phyloP scores from a whole-genome alignment of 352 stramenopile genomes.

The Globisporangium recalcitrans region DNA sequence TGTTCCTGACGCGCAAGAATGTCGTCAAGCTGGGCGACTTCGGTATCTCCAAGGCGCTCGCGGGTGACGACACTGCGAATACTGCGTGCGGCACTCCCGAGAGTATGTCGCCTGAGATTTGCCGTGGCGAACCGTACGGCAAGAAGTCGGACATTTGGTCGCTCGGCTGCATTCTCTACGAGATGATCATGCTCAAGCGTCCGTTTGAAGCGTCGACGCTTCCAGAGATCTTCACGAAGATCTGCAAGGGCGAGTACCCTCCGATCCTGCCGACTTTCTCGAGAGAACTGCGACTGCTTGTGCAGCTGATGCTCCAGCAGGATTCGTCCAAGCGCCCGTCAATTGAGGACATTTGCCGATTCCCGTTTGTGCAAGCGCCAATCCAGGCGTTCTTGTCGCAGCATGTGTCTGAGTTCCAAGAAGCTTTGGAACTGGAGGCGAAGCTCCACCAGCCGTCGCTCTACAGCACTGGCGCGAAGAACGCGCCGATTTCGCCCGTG shows the following conservation, averaged over 20 bases:
- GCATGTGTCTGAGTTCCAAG: slow-evolving; percentile 83
- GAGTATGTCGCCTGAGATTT: slow-evolving; percentile 89
- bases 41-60: slow-evolving; percentile 83
- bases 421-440: slow-evolving; percentile 81
- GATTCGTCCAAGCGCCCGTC: slow-evolving; percentile 80
- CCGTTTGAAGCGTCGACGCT: slow-evolving; percentile 82
- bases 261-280: slow-evolving; percentile 74
- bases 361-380: slow-evolving; percentile 78
- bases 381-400: slow-evolving; percentile 84
- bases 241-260: slow-evolving; percentile 83
- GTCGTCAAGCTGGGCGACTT: slow-evolving; percentile 88
- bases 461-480: slow-evolving; percentile 37
- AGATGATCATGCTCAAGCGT: slow-evolving; percentile 86
- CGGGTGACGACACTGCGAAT: slow-evolving; percentile 72
- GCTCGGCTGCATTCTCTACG: slow-evolving; percentile 86
- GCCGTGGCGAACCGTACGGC: slow-evolving; percentile 78
- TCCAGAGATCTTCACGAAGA: slow-evolving; percentile 85
- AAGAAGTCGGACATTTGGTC: slow-evolving; percentile 90
- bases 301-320: slow-evolving; percentile 87
- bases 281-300: slow-evolving; percentile 72
- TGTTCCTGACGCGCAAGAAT: slow-evolving; percentile 85
- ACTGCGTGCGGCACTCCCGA: slow-evolving; percentile 83
- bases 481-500: slow-evolving; percentile 28
- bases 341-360: slow-evolving; percentile 88
- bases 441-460: slow-evolving; percentile 80